Conservation (phyloP, 495 filamentous ascomycete genomes). For the Bathelium albidoporum region DNA sequence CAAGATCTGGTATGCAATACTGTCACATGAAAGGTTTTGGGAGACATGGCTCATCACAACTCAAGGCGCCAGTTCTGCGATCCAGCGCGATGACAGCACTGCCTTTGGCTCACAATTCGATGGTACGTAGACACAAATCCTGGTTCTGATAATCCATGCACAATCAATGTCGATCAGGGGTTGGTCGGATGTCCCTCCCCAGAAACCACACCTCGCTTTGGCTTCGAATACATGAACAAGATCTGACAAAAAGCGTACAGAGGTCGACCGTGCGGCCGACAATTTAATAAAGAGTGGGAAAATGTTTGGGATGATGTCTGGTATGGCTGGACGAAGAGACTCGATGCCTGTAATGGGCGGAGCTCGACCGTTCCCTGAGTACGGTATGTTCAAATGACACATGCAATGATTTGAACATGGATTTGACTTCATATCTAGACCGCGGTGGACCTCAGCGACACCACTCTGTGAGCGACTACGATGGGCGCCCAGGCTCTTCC, state of each 20-base stretch:
- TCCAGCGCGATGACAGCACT: conserved; percentile 63
- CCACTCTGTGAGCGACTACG: conserved; percentile 83
- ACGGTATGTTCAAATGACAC: background rate
- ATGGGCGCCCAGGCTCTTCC: conserved; percentile 59
- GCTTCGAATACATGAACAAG: too few species aligned
- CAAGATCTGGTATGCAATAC: conserved; percentile 67
- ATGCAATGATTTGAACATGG: background rate
- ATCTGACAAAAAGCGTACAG: conserved; percentile 43
- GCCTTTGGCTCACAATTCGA: conserved; percentile 88
- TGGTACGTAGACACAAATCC: conserved; percentile 47
- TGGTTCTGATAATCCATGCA: background rate
- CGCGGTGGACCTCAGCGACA: conserved; percentile 47
- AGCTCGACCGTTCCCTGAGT: background rate
- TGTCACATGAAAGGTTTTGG: conserved; percentile 9
- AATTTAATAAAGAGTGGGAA: conserved; percentile 95
- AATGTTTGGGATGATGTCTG: conserved; percentile 45
- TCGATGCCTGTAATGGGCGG: conserved; percentile 48
- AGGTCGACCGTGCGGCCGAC: conserved; percentile 92
- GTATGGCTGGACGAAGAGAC: conserved; percentile 61
- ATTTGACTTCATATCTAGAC: conserved; percentile 24
- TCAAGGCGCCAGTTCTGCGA: conserved; percentile 64
- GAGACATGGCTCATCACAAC: background rate
- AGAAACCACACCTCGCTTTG: too few species aligned
- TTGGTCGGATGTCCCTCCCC: background rate
- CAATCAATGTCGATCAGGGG: background rate